These are phyloP conservation scores for Nakazawaea wickerhamii DNA, from an alignment of 805 yeast genomes.

Conservation along the genomic window DNA sequence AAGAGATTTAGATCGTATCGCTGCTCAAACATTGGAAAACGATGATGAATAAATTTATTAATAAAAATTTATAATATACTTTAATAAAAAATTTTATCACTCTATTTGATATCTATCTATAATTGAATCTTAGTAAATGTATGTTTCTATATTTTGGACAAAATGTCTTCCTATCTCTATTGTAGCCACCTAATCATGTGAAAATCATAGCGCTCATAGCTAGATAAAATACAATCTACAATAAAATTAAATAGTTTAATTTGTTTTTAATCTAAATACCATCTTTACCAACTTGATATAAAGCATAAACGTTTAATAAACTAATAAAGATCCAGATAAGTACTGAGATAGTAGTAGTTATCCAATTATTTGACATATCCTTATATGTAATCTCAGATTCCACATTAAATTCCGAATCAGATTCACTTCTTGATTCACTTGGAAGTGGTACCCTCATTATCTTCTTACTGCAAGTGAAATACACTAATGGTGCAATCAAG, in stretches of 20 bases:
- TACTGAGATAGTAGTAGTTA: conserved; percentile 41
- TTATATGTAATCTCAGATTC: conserved; percentile 18
- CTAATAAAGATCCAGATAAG: conserved; percentile 64
- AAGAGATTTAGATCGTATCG: conserved; percentile 99
- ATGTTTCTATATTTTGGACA: too few relatives aligned
- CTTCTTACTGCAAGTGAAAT: conserved; percentile 61
- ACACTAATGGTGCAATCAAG: conserved; percentile 74
- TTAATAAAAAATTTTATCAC: background rate
- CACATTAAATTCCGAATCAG: conserved; percentile 22
- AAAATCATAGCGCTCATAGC: too few relatives aligned
- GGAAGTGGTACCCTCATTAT: conserved; percentile 48
- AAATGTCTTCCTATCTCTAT: too few relatives aligned
- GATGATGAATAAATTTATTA: conserved; percentile 53
- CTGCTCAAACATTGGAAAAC: conserved; percentile 95
- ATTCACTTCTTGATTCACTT: background rate
- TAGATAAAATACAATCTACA: too few relatives aligned
- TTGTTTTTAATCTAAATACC: conserved; percentile 16
- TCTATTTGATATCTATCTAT: background rate
- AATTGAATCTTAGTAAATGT: too few relatives aligned
- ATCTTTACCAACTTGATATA: conserved; percentile 34
- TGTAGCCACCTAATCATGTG: too few relatives aligned
- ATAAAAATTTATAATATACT: background rate
- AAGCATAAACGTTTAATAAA: conserved; percentile 58
- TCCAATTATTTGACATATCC: conserved; percentile 59
- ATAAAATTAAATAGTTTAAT: too few relatives aligned